Percentiles rank a stretch among this genome's conserved stretches.
Conservation (phyloP, 2,329 filamentous ascomycete species). For the Davidsoniella virescens region DNA sequence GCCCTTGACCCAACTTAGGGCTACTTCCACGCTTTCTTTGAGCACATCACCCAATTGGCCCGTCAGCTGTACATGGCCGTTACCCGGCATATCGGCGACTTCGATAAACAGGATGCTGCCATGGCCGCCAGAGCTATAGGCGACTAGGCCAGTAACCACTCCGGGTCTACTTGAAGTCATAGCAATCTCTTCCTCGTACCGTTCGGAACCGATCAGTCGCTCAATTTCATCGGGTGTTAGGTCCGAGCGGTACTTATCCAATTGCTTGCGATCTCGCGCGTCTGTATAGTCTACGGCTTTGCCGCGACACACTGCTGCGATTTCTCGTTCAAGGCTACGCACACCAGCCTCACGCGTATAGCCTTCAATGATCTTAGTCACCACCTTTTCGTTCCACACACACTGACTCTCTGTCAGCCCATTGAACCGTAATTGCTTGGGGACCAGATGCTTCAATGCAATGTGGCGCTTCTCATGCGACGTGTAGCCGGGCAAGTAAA, state of each 20-base stretch:
- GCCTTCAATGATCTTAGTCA: slow-evolving; percentile 88
- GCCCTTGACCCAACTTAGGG: slow-evolving; percentile 90
- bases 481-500: slow-evolving; percentile 85
- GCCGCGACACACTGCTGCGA: slow-evolving; percentile 82
- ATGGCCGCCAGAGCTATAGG: slow-evolving; percentile 82
- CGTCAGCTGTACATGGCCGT: slow-evolving; percentile 81
- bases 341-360: slow-evolving; percentile 96
- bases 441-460: slow-evolving; percentile 79
- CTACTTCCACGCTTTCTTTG: slow-evolving; percentile 93
- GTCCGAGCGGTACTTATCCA: slow-evolving; percentile 54
- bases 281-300: slow-evolving; percentile 94
- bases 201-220: slow-evolving; percentile 78
- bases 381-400: slow-evolving; percentile 60
- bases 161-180: slow-evolving; percentile 72
- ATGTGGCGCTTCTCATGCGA: slow-evolving; percentile 95
- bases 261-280: slow-evolving; percentile 56
- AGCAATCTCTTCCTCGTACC: slow-evolving; percentile 81
- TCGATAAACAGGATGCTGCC: slow-evolving; percentile 97
- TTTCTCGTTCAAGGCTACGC: slow-evolving; percentile 87
- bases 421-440: slow-evolving; percentile 87
- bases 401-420: slow-evolving; percentile 66
- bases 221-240: slow-evolving; percentile 72
- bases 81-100: slow-evolving; percentile 91
- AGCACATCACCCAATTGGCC: slow-evolving; percentile 93
- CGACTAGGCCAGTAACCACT: slow-evolving; percentile 89